Base-by-base conservation (phyloP, 108 stramenopile species). In the Cyclotella sp. region DNA sequence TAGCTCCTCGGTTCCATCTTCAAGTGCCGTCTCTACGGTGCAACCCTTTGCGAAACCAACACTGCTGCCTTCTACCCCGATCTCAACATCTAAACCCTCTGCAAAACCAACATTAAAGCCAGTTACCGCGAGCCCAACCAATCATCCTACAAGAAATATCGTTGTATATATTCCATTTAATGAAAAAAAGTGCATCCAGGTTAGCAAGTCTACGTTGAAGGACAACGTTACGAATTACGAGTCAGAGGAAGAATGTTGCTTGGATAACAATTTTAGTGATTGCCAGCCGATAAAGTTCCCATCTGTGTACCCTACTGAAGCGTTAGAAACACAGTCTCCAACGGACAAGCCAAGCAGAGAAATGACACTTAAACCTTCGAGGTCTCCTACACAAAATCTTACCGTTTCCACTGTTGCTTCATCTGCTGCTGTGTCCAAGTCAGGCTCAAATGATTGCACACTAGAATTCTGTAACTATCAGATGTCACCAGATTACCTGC, bases 161-260 rank as follows among this genome's bases (percentile, higher is more conserved):
- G 29, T 45, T 10, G 49, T 34, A 34, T 44, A 19, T 15, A 45
- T 47, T 30, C 43, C 22, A 26, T 59, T 61, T n/a, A 29, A 18
- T 41, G 46, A 21, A 15, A 34, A 34, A 34, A 49, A 61, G 9
- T 72, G 72, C 18, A 39, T 63, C 47, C 19, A 46, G 21, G 46
- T 59, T 16, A 46, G 46, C 47, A 63, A 49, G 34, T 16, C 60
- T 4, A 49, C 34, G 49, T 45, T 60, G 10, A 63, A 62, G 60
- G 21, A 43, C 11, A 64, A 45, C 13, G 63, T 29, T 9, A 64
- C 9, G 22, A 6, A 12, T 13, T 78, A 72, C 27, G 70, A 72
- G 24, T 47, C 63, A 28, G 52, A 63, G 19, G 44, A 57, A 47
- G 64, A 71, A 44, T 78, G 77, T 57, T 70, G 69, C 47, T 52